Evolutionary conservation across 495 filamentous ascomycete species (phyloP).

Genomic region (Sordaria brevicollis): DNA sequence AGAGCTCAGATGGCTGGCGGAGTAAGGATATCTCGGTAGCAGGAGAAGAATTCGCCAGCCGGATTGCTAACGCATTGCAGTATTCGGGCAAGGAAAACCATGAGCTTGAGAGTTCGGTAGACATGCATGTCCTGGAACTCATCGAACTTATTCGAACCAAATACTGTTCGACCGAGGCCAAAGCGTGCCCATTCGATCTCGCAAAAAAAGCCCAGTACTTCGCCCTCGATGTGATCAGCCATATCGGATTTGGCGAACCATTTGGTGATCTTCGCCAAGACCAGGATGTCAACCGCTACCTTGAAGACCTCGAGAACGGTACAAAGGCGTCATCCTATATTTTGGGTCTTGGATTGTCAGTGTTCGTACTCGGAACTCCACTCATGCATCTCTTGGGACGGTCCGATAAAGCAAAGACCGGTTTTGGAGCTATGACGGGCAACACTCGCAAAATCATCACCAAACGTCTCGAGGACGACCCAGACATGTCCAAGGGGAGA

Average conservation of each 20-base stretch:
- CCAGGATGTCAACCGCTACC: slow-evolving; percentile 19
- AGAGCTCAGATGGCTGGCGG: slow-evolving; percentile 26
- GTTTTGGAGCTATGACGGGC: slow-evolving; percentile 22
- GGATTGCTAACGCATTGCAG: slow-evolving; percentile 8
- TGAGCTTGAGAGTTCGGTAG: slow-evolving; percentile 30
- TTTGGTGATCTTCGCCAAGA: slow-evolving; percentile 28
- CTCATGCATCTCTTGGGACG: slow-evolving; percentile 8
- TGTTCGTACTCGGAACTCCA: slow-evolving; percentile 6
- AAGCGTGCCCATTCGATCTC: slow-evolving; percentile 34
- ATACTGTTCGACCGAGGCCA: slow-evolving; percentile 28
- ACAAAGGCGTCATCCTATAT: neutral
- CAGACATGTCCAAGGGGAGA: slow-evolving; percentile 4
- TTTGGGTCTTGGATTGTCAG: slow-evolving; percentile 2
- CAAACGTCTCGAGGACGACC: slow-evolving; percentile 18
- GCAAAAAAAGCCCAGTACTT: slow-evolving; percentile 28
- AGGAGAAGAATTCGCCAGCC: neutral
- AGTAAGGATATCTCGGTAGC: slow-evolving; percentile 19
- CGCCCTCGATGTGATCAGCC: slow-evolving; percentile 31
- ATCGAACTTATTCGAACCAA: slow-evolving; percentile 32
- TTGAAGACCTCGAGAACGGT: slow-evolving; percentile 14
- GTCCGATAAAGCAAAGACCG: slow-evolving; percentile 7
- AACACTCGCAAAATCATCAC: slow-evolving; percentile 14
- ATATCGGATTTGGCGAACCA: slow-evolving; percentile 23
- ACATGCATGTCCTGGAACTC: slow-evolving; percentile 27
- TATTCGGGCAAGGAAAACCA: slow-evolving; percentile 35